Base-by-base conservation (phyloP, 176 grass and related monocot genomes). In the Zoysia japonica region DNA sequence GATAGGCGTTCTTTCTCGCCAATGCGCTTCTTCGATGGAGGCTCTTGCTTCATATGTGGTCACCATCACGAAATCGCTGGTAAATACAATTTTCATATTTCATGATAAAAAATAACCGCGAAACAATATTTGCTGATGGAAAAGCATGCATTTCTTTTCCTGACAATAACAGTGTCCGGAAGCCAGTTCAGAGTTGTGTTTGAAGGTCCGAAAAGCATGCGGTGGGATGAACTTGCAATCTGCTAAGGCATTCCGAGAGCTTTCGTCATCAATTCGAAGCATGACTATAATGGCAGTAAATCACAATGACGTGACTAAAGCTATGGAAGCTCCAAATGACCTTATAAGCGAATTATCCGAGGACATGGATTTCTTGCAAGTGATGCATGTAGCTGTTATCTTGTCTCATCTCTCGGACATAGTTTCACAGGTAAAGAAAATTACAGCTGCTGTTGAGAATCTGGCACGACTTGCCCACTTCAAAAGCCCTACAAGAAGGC, bases 1-100 rank as follows among this genome's bases (percentile, higher is more conserved):
- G 71, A 42, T 97, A 9, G 91, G 94, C 59, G 85, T 83, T 82
- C 72, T 90, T 16, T 80, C 67, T 51, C 91, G 94, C 42, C 87
- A 92, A 70, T 97, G 91, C 6, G 94, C 89, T 15, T 87, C 87
- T 47, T 92, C 91, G 19, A 92, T 97, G 94, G 89, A 94, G 42
- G 80, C 85, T 51, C 85, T 97, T 50, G 74, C 87, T 66, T 85
- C 89, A 28, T 90, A 87, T 45, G 70, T 97, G 76, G 77, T 82
- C 87, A 85, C 87, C 1, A 82, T 78, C 9, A 80, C 83, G 47
- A 90, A 88, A 16, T 46, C 80, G 11, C 47, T 86, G 67, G 91
- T 97, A 87, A n/a, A 28, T 44, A 63, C 39, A 45, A 56, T 15
- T 62, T 6, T 28, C 9, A 6, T 7, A 17, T 28, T 20, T 56